Base-by-base conservation (phyloP, 2,329 filamentous ascomycete species). In the Scleromitrula shiraiana region DNA sequence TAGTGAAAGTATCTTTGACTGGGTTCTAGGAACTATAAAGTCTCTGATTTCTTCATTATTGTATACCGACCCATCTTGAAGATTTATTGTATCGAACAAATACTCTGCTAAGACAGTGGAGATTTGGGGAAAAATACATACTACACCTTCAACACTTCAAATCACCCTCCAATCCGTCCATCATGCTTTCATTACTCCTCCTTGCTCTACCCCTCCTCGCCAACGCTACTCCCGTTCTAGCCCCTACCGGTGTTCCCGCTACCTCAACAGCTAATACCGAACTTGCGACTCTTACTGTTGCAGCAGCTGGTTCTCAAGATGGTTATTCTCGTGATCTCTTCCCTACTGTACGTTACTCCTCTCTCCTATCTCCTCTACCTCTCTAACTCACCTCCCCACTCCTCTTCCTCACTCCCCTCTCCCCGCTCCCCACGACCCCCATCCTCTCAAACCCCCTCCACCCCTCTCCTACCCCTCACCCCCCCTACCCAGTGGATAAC, bases 251-350 rank as follows among this genome's bases (percentile, higher is more conserved):
- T 33, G 78, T 89, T 50, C 85, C 85, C 15, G 72, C 73, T 5
- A 68, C 71, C 1, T 63, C 76, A 1, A 68, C 68, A 0, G 84
- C 85, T 17, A 70, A 74, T 52, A 71, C 70, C 6, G 71, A 78
- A 52, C 77, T 89, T 27, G 69, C 70, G 2, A 67, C 63, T 23
- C 68, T 89, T 43, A 79, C 74, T 0, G 80, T 85, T 15, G 70
- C 71, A 4, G 65, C 75, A 0, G 67, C 75, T 35, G 74, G 73
- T 29, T 72, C 77, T 42, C 72, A 75, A 39, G 68, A 67, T 51
- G 70, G 70, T 17, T 88, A 89, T 67, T 68, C 74, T 49, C 81
- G 86, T 44, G 74, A 77, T 57, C 67, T 82, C 44, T 90, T 90
- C 68, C 82, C 80, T 2, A 33, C 30, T 27, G 45, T 42, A 26